Base-by-base conservation (phyloP, 164 flowering plant species). In the Aristolochia contorta region DNA sequence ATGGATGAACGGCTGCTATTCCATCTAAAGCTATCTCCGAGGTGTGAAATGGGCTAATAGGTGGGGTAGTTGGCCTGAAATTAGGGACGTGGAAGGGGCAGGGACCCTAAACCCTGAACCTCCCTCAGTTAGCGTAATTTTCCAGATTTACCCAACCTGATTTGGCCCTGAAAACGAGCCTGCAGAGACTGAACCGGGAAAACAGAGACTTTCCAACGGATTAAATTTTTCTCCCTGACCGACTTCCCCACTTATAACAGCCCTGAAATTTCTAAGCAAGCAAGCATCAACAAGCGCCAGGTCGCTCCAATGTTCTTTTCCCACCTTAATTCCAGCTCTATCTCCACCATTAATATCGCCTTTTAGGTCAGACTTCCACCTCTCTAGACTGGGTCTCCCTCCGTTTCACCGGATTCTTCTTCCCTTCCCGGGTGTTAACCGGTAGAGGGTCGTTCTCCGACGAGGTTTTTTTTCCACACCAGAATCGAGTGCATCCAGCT, bases 391-490 rank as follows among this genome's bases (percentile, higher is more conserved):
- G 25, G 20, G 43, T 37, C 43, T 37, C 43, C 3, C 12, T 37
- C 12, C 43, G 43, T 37, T 53, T 9, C 22, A 3, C 54, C 22
- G 22, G 54, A 50, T 52, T 54, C 49, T 61, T 53, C 48, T 25
- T 61, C 43, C 6, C 9, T 56, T 37, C 56, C 50, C 23, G 22
- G n/a, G 6, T 53, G 51, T 55, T 59, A 16, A 60, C 24, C 16
- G 73, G 65, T 70, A 45, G 41, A 30, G 51, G 56, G 73, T 66
- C 61, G 13, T 21, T 27, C 56, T 49, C 47, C 10, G 53, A 49
- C 10, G 21, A 21, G 19, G n/a, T n/a, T n/a, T 24, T 21, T 20
- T 21, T 14, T 16, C 48, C 16, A 8, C 23, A 33, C 22, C 24
- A 37, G 21, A 55, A 57, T 57, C 65, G 46, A 65, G 25, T 23